Conservation (phyloP, 2,329 filamentous ascomycete genomes). For the Aspergillus jensenii region DNA sequence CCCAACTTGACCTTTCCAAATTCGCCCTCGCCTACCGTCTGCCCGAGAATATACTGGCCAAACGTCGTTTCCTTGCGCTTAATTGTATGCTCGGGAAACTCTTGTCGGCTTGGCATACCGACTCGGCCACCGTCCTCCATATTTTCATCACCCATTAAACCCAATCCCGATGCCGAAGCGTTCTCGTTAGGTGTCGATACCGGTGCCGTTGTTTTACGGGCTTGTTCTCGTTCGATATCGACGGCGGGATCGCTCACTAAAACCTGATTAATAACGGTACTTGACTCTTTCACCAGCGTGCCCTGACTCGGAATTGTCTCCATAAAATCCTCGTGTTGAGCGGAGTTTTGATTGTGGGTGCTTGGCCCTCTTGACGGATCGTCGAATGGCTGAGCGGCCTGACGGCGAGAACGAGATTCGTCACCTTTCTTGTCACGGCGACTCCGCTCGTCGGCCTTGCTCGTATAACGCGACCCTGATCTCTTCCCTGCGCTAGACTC, state of each 20-base stretch:
- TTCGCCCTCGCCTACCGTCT: constrained; percentile 95
- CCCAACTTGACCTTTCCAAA: constrained; percentile 98
- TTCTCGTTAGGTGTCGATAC: constrained; percentile 44
- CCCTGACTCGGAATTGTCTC: constrained; percentile 58
- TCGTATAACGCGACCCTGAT: constrained; percentile 44
- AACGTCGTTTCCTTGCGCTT: constrained; percentile 86
- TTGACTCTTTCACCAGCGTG: constrained; percentile 70
- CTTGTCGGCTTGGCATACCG: constrained; percentile 51
- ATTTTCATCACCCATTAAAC: constrained; percentile 51
- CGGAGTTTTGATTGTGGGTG: constrained; percentile 34
- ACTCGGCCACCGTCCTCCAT: constrained; percentile 44
- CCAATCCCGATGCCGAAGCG: constrained; percentile 49
- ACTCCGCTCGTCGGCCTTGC: constrained; percentile 39
- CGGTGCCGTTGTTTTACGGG: constrained; percentile 64
- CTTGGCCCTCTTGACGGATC: constrained; percentile 45
- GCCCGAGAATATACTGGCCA: constrained; percentile 91
- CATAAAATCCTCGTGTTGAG: constrained; percentile 43
- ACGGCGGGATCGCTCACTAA: constrained; percentile 73
- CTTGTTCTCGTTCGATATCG: constrained; percentile 69
- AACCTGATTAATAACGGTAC: constrained; percentile 74
- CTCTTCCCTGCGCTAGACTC: constrained; percentile 35
- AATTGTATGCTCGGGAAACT: constrained; percentile 53
- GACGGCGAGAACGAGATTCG: constrained; percentile 44
- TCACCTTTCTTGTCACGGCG: constrained; percentile 44
- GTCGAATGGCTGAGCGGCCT: constrained; percentile 48